Conservation (phyloP, 495 filamentous ascomycete genomes). For the Cairneyella variabilis region DNA sequence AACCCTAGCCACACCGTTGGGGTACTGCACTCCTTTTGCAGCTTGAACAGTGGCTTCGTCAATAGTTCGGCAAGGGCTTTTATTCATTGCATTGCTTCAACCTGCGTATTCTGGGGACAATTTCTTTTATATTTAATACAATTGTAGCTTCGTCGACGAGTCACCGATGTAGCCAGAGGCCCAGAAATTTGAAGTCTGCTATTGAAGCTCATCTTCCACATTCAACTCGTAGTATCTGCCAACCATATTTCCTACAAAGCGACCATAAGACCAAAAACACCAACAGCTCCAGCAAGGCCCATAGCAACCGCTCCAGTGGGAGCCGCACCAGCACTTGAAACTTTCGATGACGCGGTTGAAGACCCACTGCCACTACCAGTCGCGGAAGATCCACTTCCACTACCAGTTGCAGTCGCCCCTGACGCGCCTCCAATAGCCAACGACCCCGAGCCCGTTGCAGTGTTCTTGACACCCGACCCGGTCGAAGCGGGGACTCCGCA, state of each 20-base stretch:
- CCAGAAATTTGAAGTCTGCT: not conserved
- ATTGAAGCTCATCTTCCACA: not conserved
- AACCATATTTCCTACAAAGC: conserved; percentile 1
- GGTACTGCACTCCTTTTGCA: too few species aligned
- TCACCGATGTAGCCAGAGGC: not conserved
- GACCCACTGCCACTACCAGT: not conserved
- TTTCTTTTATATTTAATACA: not conserved
- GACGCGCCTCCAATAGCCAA: not conserved
- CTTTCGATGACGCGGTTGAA: not conserved
- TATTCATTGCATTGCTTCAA: too few species aligned
- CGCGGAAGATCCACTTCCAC: not conserved
- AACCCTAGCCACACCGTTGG: too few species aligned
- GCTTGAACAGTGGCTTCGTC: too few species aligned
- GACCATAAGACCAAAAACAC: conserved; percentile 12
- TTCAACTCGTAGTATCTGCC: not conserved
- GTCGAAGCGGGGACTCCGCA: too few species aligned
- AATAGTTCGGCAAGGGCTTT: too few species aligned
- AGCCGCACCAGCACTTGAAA: conserved; percentile 2
- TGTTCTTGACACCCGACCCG: not conserved
- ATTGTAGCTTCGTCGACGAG: not conserved
- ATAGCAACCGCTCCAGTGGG: conserved; percentile 9
- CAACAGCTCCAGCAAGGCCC: conserved; percentile 7
- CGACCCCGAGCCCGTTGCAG: not conserved
- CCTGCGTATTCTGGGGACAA: not conserved
- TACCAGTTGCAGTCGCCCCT: not conserved